phyloP scores from a whole-genome alignment of 163 green algal species.

The Scenedesmus sp. region DNA sequence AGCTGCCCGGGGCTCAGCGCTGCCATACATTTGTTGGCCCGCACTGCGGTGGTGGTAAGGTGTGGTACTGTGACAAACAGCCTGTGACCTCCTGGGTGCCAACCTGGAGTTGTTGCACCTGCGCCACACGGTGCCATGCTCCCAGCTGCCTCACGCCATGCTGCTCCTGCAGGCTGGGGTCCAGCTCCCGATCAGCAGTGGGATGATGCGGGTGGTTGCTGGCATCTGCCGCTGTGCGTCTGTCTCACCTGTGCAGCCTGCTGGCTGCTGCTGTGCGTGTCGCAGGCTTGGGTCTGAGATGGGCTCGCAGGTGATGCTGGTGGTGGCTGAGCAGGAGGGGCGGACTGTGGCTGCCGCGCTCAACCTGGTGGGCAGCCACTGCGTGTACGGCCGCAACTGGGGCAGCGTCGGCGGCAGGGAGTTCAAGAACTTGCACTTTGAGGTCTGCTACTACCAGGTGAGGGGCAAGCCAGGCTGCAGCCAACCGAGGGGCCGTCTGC shows the following conservation, averaged over 20 bases:
- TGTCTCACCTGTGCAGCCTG: neutral
- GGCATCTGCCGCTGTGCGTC: too few relatives aligned
- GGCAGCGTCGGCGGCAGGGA: conserved; percentile 68
- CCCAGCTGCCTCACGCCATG: too few relatives aligned
- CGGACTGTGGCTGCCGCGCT: conserved; percentile 83
- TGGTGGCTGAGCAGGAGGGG: conserved; percentile 78
- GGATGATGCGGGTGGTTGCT: too few relatives aligned
- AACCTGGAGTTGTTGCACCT: too few relatives aligned
- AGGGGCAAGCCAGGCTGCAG: neutral
- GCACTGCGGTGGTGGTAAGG: too few relatives aligned
- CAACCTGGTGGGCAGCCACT: conserved; percentile 87
- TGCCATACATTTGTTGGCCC: too few relatives aligned
- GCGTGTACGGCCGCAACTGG: conserved; percentile 92
- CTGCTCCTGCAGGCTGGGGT: too few relatives aligned
- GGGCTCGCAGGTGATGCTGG: conserved; percentile 83
- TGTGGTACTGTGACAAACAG: neutral
- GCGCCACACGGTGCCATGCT: too few relatives aligned
- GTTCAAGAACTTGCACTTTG: conserved; percentile 86
- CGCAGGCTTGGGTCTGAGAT: conserved; percentile 57
- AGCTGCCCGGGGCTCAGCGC: too few relatives aligned
- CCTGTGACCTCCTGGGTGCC: neutral
- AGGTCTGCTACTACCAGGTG: conserved; percentile 95
- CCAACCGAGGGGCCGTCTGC: neutral
- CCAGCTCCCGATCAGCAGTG: too few relatives aligned
- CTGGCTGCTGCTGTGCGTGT: neutral